A percentile compares a stretch with the other conserved stretches of the same genome.
phyloP scores from a whole-genome alignment of 139 green algal species.

The Chlamydomonas applanata region DNA sequence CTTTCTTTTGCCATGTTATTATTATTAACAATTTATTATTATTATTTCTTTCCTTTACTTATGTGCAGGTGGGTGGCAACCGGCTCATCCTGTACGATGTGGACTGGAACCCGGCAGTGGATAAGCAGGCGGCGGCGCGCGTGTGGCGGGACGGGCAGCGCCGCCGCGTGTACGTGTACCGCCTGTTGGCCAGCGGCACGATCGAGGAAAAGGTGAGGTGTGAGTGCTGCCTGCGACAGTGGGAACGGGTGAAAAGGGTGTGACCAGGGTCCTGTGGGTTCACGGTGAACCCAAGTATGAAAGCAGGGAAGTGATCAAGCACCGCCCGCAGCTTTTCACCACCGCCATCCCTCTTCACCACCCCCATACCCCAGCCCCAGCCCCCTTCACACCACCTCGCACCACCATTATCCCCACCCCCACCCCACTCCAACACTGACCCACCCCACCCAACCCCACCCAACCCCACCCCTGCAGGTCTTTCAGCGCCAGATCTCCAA shows the following conservation, averaged over 20 bases:
- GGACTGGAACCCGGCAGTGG: conserved; percentile 41
- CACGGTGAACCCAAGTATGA: too few relatives aligned
- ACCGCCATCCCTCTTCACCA: too few relatives aligned
- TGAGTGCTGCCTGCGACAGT: conserved; percentile 87
- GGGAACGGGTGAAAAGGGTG: conserved; percentile 41
- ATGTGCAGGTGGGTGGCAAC: conserved; percentile 22
- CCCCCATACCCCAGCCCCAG: too few relatives aligned
- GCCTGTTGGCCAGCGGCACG: conserved; percentile 90
- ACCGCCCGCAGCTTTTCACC: too few relatives aligned
- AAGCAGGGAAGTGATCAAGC: too few relatives aligned
- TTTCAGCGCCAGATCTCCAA: conserved; percentile 59
- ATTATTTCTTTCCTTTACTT: neutral
- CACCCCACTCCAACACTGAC: too few relatives aligned
- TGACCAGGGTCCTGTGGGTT: conserved; percentile 21
- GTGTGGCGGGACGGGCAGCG: conserved; percentile 98
- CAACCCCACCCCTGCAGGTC: neutral
- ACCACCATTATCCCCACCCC: too few relatives aligned
- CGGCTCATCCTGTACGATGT: conserved; percentile 77
- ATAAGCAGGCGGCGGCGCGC: conserved; percentile 64
- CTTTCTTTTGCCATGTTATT: too few relatives aligned
- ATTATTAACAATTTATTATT: too few relatives aligned
- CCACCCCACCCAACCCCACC: neutral
- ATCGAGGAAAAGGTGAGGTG: conserved; percentile 98
- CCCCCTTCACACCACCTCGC: too few relatives aligned
- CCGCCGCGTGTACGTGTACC: conserved; percentile 96